Base-by-base conservation (phyloP, 495 filamentous ascomycete species). In the Amphirosellinia nigrospora region DNA sequence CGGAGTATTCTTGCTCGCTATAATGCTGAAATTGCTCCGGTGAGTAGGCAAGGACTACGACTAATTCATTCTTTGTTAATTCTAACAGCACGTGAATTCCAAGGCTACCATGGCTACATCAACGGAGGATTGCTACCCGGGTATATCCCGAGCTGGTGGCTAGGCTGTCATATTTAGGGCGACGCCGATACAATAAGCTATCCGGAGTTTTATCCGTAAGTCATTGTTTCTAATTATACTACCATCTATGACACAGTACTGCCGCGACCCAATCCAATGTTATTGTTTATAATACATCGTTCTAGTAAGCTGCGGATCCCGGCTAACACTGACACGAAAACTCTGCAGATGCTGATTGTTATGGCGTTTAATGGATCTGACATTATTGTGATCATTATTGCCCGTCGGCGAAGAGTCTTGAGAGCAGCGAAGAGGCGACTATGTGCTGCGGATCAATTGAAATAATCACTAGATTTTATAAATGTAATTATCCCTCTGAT, bases 281-380 rank as follows among this genome's bases (percentile, higher is more conserved):
- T 23, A 15, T 52, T 19, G 26, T 19, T 38, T 28, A 32, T 36
- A 30, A 2, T 50, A 0, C 7, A 36, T 9, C 28, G 4, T 56
- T n/a, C n/a, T n/a, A n/a, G 36, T 32, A 30, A 9, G 21, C 26
- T 32, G n/a, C 0, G 59, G 30, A 13, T 16, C 6, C 15, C 16
- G 19, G 19, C 13, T 7, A 6, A 36, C 39, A 7, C 64, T 67
- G 38, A 67, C 48, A 13, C 34, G 28, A 34, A 43, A 67, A 11
- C 13, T 4, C n/a, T 48, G 9, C 28, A 67, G 64, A 88, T 71
- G 80, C 81, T 55, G 71, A 73, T 88, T 53, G 87, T 83, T 45
- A 87, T 86, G 84, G 83, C 83, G 63, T 86, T 80, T 72, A 86
- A 87, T 64, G 86, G 86, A 19, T 89, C 88, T 61, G 81, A 88